Percentiles rank a stretch among this genome's conserved stretches.
Evolutionary conservation across 1,139 yeast genomes (phyloP).

Genomic region (Lodderomyces margitis): DNA sequence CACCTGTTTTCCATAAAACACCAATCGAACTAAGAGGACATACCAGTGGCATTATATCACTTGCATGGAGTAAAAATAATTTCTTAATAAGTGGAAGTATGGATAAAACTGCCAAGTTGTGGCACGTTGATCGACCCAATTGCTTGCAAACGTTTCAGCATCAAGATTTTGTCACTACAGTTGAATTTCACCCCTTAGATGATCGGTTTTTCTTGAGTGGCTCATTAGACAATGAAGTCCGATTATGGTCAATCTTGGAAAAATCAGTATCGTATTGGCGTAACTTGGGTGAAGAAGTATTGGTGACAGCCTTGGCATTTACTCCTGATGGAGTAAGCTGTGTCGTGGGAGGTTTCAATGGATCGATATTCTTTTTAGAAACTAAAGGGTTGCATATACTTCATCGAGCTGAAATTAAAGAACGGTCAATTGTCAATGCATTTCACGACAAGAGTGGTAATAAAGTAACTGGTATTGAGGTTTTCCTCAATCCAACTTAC

Average conservation of each 20-base stretch:
- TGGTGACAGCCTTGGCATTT: constrained; percentile 69
- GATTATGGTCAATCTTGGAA: constrained; percentile 85
- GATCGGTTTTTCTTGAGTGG: constrained; percentile 87
- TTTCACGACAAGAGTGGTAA: constrained; percentile 32
- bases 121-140: constrained; percentile 74
- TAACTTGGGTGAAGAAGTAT: constrained; percentile 51
- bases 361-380: constrained; percentile 60
- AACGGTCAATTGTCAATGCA: constrained; percentile 24
- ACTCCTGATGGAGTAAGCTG: constrained; percentile 68
- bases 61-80: constrained; percentile 89
- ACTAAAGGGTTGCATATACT: constrained; percentile 62
- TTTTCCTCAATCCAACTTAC: constrained; percentile 24
- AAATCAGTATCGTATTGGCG: constrained; percentile 31
- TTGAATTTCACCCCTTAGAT: constrained; percentile 80
- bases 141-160: constrained; percentile 69
- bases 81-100: constrained; percentile 79
- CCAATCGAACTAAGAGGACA: constrained; percentile 73
- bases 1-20: constrained; percentile 76
- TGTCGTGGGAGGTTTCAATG: constrained; percentile 80
- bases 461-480: constrained; percentile 42
- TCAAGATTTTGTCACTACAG: constrained; percentile 80
- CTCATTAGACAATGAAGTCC: constrained; percentile 72
- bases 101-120: constrained; percentile 79
- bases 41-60: constrained; percentile 60
- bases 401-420: constrained; percentile 53